phyloP scores from a whole-genome alignment of 345 rosid genomes.

The Eucalyptus fibrosa region DNA sequence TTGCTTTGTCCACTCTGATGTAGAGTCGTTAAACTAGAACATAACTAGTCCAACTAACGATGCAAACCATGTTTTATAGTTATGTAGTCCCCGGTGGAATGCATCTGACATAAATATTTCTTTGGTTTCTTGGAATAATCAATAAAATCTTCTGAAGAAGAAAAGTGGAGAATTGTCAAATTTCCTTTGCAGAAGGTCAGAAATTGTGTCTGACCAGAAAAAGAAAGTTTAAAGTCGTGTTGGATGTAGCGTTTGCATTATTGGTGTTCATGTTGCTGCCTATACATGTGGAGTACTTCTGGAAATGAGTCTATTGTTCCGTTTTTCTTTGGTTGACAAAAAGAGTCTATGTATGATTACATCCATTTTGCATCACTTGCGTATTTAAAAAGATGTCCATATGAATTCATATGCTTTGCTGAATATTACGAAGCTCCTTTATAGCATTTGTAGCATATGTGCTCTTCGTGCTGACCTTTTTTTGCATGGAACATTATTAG shows the following conservation, averaged over 20 bases:
- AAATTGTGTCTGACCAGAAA: not conserved
- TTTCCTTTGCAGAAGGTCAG: not conserved
- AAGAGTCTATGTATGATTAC: not conserved
- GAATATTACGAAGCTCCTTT: not conserved
- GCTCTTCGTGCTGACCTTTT: not conserved
- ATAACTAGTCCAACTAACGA: not conserved
- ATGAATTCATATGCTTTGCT: not conserved
- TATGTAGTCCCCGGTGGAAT: not conserved
- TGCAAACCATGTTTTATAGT: not conserved
- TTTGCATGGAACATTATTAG: constrained; percentile 16
- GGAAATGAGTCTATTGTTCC: not conserved
- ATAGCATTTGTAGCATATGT: not conserved
- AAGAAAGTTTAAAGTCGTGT: not conserved
- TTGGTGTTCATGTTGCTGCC: too few species aligned
- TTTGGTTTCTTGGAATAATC: not conserved
- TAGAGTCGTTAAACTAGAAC: not conserved
- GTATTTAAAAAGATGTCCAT: not conserved
- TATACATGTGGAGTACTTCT: not conserved
- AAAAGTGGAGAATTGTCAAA: not conserved
- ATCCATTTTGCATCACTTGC: not conserved
- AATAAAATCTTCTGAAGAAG: not conserved
- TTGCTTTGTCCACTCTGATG: not conserved
- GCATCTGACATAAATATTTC: not conserved
- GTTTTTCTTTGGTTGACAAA: too few species aligned
- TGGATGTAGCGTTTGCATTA: too few species aligned